phyloP scores from a whole-genome alignment of 2,329 filamentous ascomycete species.

The Microdochium nivale region DNA sequence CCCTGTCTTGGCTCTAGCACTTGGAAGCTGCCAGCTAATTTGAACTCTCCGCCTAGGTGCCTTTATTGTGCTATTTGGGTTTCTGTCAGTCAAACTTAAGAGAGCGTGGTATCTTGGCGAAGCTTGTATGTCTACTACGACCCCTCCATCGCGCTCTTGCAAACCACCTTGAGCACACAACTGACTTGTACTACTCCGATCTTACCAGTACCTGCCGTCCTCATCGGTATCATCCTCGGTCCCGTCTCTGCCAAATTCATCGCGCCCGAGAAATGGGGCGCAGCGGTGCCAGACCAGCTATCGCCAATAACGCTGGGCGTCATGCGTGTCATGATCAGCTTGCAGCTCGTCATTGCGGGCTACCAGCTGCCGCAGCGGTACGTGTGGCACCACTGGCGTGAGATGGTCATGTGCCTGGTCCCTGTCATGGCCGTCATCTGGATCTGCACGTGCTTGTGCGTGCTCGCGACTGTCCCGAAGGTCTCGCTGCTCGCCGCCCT shows the following conservation, averaged over 20 bases:
- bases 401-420: conserved; percentile 45
- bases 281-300: conserved; percentile 20
- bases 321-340: conserved; percentile 50
- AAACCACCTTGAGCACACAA: too few relatives aligned
- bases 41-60: conserved; percentile 23
- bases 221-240: conserved; percentile 44
- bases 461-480: conserved; percentile 45
- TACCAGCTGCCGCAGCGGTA: conserved; percentile 54
- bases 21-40: conserved; percentile 11
- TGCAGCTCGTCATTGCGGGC: conserved; percentile 55
- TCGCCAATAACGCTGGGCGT: conserved; percentile 37
- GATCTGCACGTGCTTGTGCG: conserved; percentile 47
- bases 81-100: conserved; percentile 44
- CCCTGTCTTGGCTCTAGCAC: not conserved
- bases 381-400: conserved; percentile 36
- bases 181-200: not conserved
- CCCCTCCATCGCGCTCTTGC: too few relatives aligned
- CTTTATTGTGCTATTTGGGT: conserved; percentile 38
- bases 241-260: conserved; percentile 46
- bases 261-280: conserved; percentile 31
- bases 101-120: conserved; percentile 44
- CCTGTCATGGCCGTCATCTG: conserved; percentile 57
- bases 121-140: conserved; percentile 37
- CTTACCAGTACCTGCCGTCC: conserved; percentile 41
- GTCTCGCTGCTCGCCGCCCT: conserved; percentile 43